phyloP scores from a whole-genome alignment of 139 green algal species.

The Tetradesmus lagerheimii region DNA sequence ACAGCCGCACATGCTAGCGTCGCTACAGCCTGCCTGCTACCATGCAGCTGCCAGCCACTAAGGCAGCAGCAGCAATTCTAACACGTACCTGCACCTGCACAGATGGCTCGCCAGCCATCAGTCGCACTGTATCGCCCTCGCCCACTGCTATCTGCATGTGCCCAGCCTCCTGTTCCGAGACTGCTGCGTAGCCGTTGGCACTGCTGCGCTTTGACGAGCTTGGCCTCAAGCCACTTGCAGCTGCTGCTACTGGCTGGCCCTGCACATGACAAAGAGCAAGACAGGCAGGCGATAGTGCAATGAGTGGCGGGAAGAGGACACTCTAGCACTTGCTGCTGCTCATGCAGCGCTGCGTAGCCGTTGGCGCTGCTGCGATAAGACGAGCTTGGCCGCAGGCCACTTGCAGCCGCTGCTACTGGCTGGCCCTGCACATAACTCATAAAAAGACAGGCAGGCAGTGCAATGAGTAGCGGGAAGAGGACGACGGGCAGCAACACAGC shows the following conservation, averaged over 20 bases:
- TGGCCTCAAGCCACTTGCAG: background rate
- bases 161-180: background rate
- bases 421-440: background rate
- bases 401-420: background rate
- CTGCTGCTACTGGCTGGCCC: background rate
- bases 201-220: background rate
- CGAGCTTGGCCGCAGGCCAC: background rate
- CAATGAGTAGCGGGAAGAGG: too few relatives aligned
- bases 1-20: too few relatives aligned
- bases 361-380: background rate
- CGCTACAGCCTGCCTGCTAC: too few relatives aligned
- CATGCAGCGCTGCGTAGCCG: background rate
- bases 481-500: too few relatives aligned
- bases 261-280: background rate
- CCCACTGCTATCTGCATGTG: background rate
- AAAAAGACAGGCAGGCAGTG: background rate
- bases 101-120: slow-evolving; percentile 15
- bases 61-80: background rate
- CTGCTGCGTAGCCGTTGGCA: background rate
- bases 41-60: background rate
- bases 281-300: background rate
- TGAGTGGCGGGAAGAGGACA: too few relatives aligned
- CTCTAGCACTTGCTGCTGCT: too few relatives aligned
- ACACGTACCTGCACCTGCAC: slow-evolving; percentile 1
- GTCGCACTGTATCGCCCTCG: background rate